Conservation (phyloP, 2,329 filamentous ascomycete genomes). For the Aureobasidium leucospermi region DNA sequence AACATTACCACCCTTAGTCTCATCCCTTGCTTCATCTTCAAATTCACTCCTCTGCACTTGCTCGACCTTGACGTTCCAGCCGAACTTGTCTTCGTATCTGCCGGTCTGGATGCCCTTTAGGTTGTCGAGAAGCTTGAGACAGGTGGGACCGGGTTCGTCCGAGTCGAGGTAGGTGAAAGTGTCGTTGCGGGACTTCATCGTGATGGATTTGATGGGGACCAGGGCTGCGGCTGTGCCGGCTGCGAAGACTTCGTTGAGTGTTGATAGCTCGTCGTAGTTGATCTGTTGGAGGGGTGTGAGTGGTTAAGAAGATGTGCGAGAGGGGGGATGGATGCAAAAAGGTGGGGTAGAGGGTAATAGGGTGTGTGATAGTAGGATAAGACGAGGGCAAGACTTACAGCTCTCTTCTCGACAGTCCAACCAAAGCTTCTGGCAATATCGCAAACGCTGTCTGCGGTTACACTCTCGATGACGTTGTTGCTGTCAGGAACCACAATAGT, state of each 20-base stretch:
- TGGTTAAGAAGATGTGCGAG: not conserved
- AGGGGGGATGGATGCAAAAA: not conserved
- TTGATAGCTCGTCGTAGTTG: slow-evolving; percentile 54
- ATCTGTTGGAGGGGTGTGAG: slow-evolving; percentile 41
- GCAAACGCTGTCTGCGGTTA: slow-evolving; percentile 73
- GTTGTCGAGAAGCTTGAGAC: slow-evolving; percentile 62
- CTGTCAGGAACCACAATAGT: slow-evolving; percentile 84
- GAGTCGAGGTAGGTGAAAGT: slow-evolving; percentile 50
- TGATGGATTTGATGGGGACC: slow-evolving; percentile 88
- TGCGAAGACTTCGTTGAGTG: slow-evolving; percentile 76
- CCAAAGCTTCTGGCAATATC: slow-evolving; percentile 70
- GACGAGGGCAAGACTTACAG: slow-evolving; percentile 40
- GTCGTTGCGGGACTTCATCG: slow-evolving; percentile 53
- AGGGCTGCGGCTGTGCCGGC: slow-evolving; percentile 87
- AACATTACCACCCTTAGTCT: not conserved
- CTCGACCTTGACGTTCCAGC: slow-evolving; percentile 54
- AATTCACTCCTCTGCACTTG: not conserved
- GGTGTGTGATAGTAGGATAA: not conserved
- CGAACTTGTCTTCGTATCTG: slow-evolving; percentile 66
- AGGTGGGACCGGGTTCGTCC: slow-evolving; percentile 67
- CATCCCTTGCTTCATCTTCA: not conserved
- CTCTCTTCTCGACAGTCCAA: slow-evolving; percentile 73
- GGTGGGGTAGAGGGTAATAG: not conserved
- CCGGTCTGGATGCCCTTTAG: slow-evolving; percentile 83
- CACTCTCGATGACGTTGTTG: slow-evolving; percentile 77